Evolutionary conservation across 2,329 filamentous ascomycete species (phyloP).

Genomic region (Diaporthe vaccinii): DNA sequence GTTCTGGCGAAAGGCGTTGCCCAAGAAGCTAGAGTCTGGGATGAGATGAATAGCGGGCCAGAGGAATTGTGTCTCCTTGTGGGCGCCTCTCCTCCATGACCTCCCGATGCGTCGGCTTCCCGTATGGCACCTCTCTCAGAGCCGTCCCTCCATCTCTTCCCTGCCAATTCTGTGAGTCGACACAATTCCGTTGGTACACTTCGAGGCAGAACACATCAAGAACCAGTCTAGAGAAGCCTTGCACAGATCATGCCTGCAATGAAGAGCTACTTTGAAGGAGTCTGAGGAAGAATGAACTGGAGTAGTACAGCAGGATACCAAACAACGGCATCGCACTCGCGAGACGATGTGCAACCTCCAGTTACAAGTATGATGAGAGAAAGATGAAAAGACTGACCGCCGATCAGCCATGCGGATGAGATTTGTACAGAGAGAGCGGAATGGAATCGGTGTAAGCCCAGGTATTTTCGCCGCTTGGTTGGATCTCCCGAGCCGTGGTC

Average conservation of each 20-base stretch:
- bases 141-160: background rate
- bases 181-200: background rate
- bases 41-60: background rate
- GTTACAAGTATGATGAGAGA: background rate
- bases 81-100: background rate
- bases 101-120: background rate
- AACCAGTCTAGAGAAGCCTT: background rate
- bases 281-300: background rate
- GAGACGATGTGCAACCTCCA: background rate
- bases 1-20: too few relatives aligned
- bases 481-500: background rate
- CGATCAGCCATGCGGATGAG: background rate
- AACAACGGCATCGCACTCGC: background rate
- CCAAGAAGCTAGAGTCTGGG: background rate
- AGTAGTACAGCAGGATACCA: background rate
- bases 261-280: too few relatives aligned
- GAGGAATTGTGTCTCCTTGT: background rate
- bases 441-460: background rate
- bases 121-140: too few relatives aligned
- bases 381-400: background rate
- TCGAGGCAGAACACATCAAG: background rate
- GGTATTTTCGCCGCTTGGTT: background rate
- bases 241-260: background rate
- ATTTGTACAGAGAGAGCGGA: background rate
- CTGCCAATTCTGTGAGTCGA: background rate